Evolutionary conservation across 2,329 filamentous ascomycete genomes (phyloP).

Genomic region (Colletotrichum truncatum): DNA sequence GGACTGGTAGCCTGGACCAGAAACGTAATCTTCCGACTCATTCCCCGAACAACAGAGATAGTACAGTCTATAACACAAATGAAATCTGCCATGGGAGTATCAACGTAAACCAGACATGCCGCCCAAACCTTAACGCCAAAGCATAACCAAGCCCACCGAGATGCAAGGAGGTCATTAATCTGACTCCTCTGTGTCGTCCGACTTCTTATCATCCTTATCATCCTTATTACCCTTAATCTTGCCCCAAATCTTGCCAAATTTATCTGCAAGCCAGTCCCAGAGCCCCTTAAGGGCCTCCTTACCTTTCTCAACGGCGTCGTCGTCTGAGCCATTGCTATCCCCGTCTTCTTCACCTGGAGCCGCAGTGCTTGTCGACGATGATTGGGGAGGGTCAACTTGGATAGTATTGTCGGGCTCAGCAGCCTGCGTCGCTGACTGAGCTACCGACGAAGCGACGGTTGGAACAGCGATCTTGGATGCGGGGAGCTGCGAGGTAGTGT

Average conservation of each 20-base stretch:
- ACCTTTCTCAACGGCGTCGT: slow-evolving; percentile 40
- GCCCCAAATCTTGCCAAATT: slow-evolving; percentile 56
- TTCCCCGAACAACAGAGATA: too few species aligned
- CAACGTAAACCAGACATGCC: slow-evolving; percentile 13
- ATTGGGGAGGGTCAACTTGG: slow-evolving; percentile 33
- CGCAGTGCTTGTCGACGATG: slow-evolving; percentile 31
- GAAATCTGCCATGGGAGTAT: slow-evolving; percentile 18
- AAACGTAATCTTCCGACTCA: too few species aligned
- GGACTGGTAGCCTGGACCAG: too few species aligned
- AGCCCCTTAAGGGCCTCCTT: slow-evolving; percentile 44
- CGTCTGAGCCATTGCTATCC: slow-evolving; percentile 35
- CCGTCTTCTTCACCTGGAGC: slow-evolving; percentile 17
- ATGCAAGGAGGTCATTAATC: not conserved
- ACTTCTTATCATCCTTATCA: not conserved
- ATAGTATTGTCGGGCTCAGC: slow-evolving; percentile 23
- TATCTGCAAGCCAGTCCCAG: slow-evolving; percentile 62
- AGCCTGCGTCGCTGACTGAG: slow-evolving; percentile 18
- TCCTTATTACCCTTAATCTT: slow-evolving; percentile 46
- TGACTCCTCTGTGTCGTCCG: not conserved
- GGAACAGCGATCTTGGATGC: not conserved
- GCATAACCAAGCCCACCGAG: not conserved
- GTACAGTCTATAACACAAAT: too few species aligned
- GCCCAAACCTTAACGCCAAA: slow-evolving; percentile 19
- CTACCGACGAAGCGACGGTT: slow-evolving; percentile 27
- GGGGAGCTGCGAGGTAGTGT: slow-evolving; percentile 18